Base-by-base conservation (phyloP, 176 grass and related monocot genomes). In the Tillandsia leiboldiana region DNA sequence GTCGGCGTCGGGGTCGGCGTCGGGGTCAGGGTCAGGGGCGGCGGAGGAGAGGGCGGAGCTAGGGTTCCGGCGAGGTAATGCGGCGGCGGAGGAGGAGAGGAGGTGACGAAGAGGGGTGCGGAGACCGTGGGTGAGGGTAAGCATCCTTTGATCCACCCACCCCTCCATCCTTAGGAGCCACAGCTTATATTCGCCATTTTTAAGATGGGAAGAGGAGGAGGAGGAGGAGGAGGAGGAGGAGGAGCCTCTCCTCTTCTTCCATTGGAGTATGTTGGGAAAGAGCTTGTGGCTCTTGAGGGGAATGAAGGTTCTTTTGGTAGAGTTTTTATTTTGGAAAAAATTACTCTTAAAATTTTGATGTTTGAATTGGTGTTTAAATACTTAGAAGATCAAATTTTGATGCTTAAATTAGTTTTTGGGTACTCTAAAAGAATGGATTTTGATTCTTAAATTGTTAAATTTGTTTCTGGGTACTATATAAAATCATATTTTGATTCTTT, bases 181-280 rank as follows among this genome's bases (percentile, higher is more conserved):
- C 29, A 53, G 49, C 53, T 20, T 58, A 66, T 61, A 7, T 61
- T 22, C 71, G 75, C 66, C 51, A 77, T 70, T 51, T 20, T 72
- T 59, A 77, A 64, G 67, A 24, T 63, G 50, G 14, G 64, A 59
- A 66, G 27, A 69, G 7, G 33, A 8, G 1, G 69, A 76, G 52
- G 75, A 77, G 14, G 70, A 72, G 54, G 69, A 70, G 26, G 53
- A 78, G 48, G 69, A 74, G 29, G n/a, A n/a, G n/a, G n/a, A n/a
- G n/a, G n/a, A n/a, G n/a, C 53, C 76, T 66, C 65, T 79, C 77
- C 72, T 70, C 76, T 67, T 79, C 82, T 62, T 72, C 77, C 77
- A 80, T 84, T 29, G 49, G 56, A 27, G 70, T n/a, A 64, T 71
- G 47, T 2, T 11, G 51, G 62, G 67, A 14, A 53, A 72, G 48